These are phyloP conservation scores for Pseudopediastrum boryanum DNA, from an alignment of 139 green algal genomes.

Conservation along the genomic window DNA sequence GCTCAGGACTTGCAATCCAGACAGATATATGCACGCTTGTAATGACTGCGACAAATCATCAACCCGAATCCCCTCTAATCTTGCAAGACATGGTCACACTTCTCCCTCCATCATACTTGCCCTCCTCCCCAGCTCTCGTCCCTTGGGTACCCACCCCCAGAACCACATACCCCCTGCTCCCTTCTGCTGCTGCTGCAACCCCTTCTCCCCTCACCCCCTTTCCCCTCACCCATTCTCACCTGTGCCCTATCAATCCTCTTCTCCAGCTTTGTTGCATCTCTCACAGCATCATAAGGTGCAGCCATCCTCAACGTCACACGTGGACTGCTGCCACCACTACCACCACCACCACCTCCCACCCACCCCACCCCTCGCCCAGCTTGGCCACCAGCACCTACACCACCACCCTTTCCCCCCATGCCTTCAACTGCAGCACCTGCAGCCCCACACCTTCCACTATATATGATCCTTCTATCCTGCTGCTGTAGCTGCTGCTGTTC, in stretches of 20 bases:
- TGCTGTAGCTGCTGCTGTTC: not conserved
- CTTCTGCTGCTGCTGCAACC: not conserved
- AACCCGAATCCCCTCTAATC: not conserved
- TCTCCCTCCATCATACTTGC: too few relatives aligned
- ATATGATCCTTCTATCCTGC: not conserved
- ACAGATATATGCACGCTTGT: too few relatives aligned
- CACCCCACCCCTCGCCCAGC: not conserved
- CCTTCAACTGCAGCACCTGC: not conserved
- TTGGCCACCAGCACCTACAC: not conserved
- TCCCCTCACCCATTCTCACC: constrained; percentile 27
- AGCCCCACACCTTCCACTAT: not conserved
- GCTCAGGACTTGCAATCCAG: too few relatives aligned
- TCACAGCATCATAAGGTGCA: not conserved
- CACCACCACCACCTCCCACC: not conserved
- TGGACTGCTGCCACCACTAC: constrained; percentile 5
- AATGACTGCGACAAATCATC: too few relatives aligned
- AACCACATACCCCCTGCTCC: not conserved
- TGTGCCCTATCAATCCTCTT: constrained; percentile 46
- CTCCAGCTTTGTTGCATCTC: constrained; percentile 29
- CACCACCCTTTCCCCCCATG: not conserved
- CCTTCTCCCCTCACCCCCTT: not conserved
- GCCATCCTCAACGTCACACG: constrained; percentile 21
- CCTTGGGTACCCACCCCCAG: not conserved
- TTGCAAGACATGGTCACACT: not conserved
- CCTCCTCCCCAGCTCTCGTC: not conserved